These are phyloP conservation scores for Moesziomyces antarcticus DNA, from an alignment of 1,284 basidiomycete species.

Conservation along the genomic window DNA sequence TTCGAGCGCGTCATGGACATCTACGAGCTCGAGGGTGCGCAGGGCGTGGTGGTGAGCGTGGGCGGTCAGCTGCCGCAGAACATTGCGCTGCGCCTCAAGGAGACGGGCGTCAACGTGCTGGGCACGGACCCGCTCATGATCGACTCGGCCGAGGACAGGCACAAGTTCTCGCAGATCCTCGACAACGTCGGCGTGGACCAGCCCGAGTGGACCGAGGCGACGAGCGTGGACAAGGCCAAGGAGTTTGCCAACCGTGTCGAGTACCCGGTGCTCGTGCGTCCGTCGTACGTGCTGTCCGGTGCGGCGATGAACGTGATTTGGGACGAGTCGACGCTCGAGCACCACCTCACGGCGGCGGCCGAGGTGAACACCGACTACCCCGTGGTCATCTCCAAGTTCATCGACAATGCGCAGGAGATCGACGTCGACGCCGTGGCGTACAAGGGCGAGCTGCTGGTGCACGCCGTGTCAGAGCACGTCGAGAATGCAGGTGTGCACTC, in stretches of 20 bases:
- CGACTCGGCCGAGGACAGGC: slow-evolving; percentile 96
- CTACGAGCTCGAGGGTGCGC: slow-evolving; percentile 92
- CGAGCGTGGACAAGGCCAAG: slow-evolving; percentile 88
- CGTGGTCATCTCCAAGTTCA: slow-evolving; percentile 98
- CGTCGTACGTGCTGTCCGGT: slow-evolving; percentile 89
- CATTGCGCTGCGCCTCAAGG: slow-evolving; percentile 93
- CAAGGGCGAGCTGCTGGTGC: slow-evolving; percentile 91
- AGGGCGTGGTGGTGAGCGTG: slow-evolving; percentile 94
- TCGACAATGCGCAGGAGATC: slow-evolving; percentile 96
- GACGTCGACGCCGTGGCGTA: slow-evolving; percentile 97
- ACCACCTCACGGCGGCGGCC: slow-evolving; percentile 93
- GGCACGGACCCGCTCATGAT: slow-evolving; percentile 96
- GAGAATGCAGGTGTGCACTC: slow-evolving; percentile 99
- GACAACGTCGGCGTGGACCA: slow-evolving; percentile 97
- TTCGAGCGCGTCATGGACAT: slow-evolving; percentile 99
- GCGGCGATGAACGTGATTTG: slow-evolving; percentile 99
- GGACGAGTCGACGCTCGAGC: slow-evolving; percentile 86
- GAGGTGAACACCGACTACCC: slow-evolving; percentile 96
- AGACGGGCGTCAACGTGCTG: slow-evolving; percentile 89
- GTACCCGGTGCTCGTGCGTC: slow-evolving; percentile 70
- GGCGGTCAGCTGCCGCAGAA: slow-evolving; percentile 89
- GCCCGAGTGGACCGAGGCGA: slow-evolving; percentile 94
- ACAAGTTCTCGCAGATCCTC: slow-evolving; percentile 97
- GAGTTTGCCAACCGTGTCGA: slow-evolving; percentile 87
- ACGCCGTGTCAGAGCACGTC: slow-evolving; percentile 97